Evolutionary conservation across 352 stramenopile genomes (phyloP).

Genomic region (Globisporangium alternatum): DNA sequence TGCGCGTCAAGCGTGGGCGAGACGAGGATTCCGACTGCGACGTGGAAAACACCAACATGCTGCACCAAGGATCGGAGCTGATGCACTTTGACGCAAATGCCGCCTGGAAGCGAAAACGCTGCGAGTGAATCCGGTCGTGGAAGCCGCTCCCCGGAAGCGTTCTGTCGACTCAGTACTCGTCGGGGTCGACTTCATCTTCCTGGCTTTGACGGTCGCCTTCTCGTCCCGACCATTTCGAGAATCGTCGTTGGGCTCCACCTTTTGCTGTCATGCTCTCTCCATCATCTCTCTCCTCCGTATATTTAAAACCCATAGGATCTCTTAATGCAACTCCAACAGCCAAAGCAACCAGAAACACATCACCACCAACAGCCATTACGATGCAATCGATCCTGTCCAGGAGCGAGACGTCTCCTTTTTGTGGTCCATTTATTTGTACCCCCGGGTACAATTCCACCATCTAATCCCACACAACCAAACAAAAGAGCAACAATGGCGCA

Average conservation of each 20-base stretch:
- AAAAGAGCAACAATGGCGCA: not conserved
- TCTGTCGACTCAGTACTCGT: not conserved
- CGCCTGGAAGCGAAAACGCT: constrained; percentile 61
- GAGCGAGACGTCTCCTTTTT: not conserved
- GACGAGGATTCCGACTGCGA: constrained; percentile 38
- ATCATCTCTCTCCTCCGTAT: constrained; percentile 23
- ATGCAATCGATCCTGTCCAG: not conserved
- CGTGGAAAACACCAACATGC: constrained; percentile 29
- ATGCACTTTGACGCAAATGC: constrained; percentile 42
- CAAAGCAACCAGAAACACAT: not conserved
- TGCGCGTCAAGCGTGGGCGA: constrained; percentile 52
- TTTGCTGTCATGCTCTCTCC: constrained; percentile 5
- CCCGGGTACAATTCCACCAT: not conserved
- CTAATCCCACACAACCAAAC: constrained; percentile 1
- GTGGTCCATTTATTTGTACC: not conserved
- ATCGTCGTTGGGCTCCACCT: not conserved
- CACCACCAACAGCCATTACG: constrained; percentile 2
- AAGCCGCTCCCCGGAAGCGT: not conserved
- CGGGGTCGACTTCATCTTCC: not conserved
- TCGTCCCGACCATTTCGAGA: not conserved
- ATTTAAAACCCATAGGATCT: constrained; percentile 29
- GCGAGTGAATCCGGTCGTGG: constrained; percentile 34
- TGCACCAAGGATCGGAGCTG: constrained; percentile 14
- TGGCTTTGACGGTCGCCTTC: not conserved
- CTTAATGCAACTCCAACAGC: not conserved